Base-by-base conservation (phyloP, 768 basidiomycete genomes). In the Serpula lacrymans region DNA sequence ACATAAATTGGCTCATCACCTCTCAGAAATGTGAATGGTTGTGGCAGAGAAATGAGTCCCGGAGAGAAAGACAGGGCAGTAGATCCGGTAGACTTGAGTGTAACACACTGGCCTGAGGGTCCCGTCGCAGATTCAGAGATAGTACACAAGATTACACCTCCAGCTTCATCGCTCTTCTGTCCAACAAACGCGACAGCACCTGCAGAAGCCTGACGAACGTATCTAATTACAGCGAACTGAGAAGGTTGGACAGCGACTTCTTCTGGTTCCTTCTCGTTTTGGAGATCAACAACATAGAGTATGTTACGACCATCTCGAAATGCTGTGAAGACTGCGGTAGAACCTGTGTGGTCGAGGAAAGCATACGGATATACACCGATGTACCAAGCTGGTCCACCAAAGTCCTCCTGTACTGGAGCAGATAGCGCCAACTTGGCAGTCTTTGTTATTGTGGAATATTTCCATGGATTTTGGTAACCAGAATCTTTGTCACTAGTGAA, bases 381-480 rank as follows among this genome's bases (percentile, higher is more conserved):
- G 3, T 17, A 8, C 80, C 84, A 87, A n/a, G 68, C 60, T 4
- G 82, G 78, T 6, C 52, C 50, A 3, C 71, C 71, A 53, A 83
- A 82, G 48, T 85, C 84, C 40, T 82, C 68, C 0, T 56, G 35
- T 16, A 80, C 50, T 1, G 78, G 64, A 22, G 54, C 36, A 2
- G 64, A 47, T 26, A 83, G 39, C 17, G 46, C 53, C 10, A 55
- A 69, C 12, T 75, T 52, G 0, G 77, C 55, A 0, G 55, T 34
- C 4, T 65, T 48, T 4, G 63, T 52, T 3, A 48, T 18, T 18
- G 70, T 47, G 29, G 66, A 62, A 57, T 74, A 81, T 17, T 52
- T 68, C 72, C 77, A 87, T 0, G 88, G 82, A 51, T 88, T 85
- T 42, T 75, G 70, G 54, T 71, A 89, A 0, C 82, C 84, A 12